Conservation (phyloP, 352 stramenopile species). For the Aphanomyces astaci region DNA sequence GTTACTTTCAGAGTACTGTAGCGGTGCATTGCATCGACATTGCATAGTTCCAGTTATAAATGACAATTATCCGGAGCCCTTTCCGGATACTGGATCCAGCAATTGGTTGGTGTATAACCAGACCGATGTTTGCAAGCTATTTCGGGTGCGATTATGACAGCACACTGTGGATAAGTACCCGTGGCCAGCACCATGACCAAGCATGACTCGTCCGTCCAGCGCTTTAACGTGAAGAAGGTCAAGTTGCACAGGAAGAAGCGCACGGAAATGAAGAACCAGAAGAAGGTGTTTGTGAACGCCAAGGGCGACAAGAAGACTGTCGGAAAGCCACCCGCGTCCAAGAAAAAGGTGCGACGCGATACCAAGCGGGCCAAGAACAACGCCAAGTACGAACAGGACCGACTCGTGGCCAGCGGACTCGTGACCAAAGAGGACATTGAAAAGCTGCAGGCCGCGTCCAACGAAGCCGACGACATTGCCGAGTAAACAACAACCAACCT, state of each 20-base stretch:
- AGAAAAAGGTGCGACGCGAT: constrained; percentile 84
- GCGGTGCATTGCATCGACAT: no score
- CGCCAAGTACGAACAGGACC: constrained; percentile 61
- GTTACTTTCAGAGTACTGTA: no score
- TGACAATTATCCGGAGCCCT: background rate
- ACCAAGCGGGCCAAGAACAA: constrained; percentile 67
- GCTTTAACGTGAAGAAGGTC: constrained; percentile 83
- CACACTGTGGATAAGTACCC: background rate
- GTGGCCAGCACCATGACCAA: constrained; percentile 14
- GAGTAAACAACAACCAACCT: no score
- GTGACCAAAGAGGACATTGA: constrained; percentile 79
- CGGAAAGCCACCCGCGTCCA: constrained; percentile 58
- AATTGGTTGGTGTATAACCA: background rate
- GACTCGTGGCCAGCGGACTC: constrained; percentile 67
- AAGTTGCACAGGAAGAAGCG: constrained; percentile 83
- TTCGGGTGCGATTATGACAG: background rate
- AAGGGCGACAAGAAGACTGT: constrained; percentile 50
- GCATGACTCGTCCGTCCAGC: constrained; percentile 38
- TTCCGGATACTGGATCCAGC: background rate
- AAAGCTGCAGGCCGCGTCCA: constrained; percentile 40
- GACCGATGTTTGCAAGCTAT: background rate
- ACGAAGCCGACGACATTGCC: constrained; percentile 38
- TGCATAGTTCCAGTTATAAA: background rate
- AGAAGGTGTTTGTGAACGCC: constrained; percentile 58
- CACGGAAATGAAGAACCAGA: constrained; percentile 60